Evolutionary conservation across 2,329 filamentous ascomycete species (phyloP), one percentile per base, ranked within the genome.

Genomic region (Trichoderma koningii): DNA sequence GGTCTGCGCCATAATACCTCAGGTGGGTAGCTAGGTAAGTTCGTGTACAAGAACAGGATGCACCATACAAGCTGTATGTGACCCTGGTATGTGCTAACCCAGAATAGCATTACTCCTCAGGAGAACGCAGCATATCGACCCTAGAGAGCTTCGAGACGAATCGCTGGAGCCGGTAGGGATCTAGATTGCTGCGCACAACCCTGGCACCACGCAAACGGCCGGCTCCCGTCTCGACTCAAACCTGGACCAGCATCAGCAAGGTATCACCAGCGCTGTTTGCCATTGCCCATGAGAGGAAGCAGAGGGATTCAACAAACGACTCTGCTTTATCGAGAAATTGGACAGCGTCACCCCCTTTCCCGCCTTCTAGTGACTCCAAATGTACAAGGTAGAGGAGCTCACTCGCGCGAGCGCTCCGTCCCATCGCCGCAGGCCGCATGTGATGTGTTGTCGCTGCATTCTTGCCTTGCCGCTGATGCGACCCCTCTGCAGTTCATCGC

Each of bases 151-250:
- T 38, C 47, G 30, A 34, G 50, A 42, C 17, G 38, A 53, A 60
- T 65, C 55, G 19, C 38, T 2, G 19, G 26, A 19, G 59, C 48
- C 28, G 42, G 53, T 47, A n/a, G 59, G 48, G 23, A 28, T 30
- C 23, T 30, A 15, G 17, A 26, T 44, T 59, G 47, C 26, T 47
- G 53, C 19, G 44, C 41, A 17, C 23, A 60, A 45, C 42, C 53
- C 52, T 55, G 63, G 53, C 63, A 65, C 53, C 55, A 57, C 53
- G 63, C 63, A 59, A 38, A 55, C 41, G 21, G 41, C 48, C 55
- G 63, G 47, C 55, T 57, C 55, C 63, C 63, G 63, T 65, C 41
- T 28, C 63, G 9, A 17, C 41, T 41, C 41, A 28, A 19, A 7
- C 38, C 55, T 60, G 47, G 55, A 53, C 63, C 55, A 19, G 17